Conservation (phyloP, 257 asterid genomes). For the Gynochthodes officinalis region DNA sequence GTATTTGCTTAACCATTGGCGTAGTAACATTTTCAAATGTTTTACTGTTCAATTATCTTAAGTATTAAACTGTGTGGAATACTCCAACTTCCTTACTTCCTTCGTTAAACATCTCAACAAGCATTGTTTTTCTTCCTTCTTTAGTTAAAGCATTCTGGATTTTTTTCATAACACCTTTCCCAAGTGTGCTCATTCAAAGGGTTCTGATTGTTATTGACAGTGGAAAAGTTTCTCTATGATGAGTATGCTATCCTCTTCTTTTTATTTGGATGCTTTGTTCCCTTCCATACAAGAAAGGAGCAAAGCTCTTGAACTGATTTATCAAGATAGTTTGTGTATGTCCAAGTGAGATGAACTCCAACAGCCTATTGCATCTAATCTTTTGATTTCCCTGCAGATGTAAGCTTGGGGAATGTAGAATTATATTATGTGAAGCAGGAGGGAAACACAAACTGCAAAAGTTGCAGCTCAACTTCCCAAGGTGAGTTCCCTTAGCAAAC, state of each 20-base stretch:
- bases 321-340: neutral
- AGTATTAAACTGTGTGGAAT: neutral
- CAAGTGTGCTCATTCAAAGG: neutral
- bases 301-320: neutral
- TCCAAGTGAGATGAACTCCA: neutral
- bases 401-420: constrained; percentile 95
- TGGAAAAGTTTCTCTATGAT: neutral
- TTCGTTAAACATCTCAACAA: neutral
- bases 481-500: constrained; percentile 41
- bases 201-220: neutral
- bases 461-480: constrained; percentile 91
- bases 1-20: neutral
- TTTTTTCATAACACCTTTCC: neutral
- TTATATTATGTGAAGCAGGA: constrained; percentile 73
- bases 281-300: neutral
- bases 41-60: neutral
- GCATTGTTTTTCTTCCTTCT: neutral
- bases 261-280: neutral
- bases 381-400: constrained; percentile 51
- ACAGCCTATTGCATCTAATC: neutral
- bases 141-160: neutral
- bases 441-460: constrained; percentile 84
- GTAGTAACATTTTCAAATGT: neutral
- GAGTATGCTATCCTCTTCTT: neutral
- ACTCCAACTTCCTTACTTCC: neutral